Base-by-base conservation (phyloP, 345 rosid genomes). In the Brassica carinata region DNA sequence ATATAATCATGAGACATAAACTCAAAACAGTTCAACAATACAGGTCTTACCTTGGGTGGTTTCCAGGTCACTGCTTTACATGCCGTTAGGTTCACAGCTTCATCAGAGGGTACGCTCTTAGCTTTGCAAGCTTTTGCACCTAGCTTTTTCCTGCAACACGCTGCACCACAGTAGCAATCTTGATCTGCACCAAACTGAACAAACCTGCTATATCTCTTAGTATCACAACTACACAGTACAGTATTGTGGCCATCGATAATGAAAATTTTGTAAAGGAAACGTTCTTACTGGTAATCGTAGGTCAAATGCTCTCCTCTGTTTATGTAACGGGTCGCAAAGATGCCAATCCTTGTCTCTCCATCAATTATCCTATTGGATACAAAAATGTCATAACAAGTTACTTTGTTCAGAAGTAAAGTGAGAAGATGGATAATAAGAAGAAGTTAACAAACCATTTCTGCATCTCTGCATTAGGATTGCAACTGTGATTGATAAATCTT, bases 171-270 rank as follows among this genome's bases (percentile, higher is more conserved):
- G 78, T 91, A 91, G 81, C 98, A 96, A 63, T 86, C 96, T 86
- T 96, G 96, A 86, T 94, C 98, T 84, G 93, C 97, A 85, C 99
- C 99, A 90, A 89, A 96, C 87, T 92, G 97, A 71, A 91, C 98
- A 91, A 94, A 96, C 88, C 98, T 96, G 96, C 92, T 78, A 86
- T 79, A 81, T 78, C 74, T 80, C 82, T 91, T 83, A 89, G 92
- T 82, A 36, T 79, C 81, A 82, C 36, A 74, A 1, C 23, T 1
- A 4, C 31, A 53, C 13, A 5, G 14, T 64, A 26, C 0, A 7
- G 38, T 7, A 7, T 36, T 8, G 7, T 36, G 2, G 40, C 9
- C 40, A 36, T 8, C 7, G 10, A 36, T 36, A 36, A 8, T 36
- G 9, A 36, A 33, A 33, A 40, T 33, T 13, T n/a, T 23, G 74